Conservation (phyloP, 2,329 filamentous ascomycete genomes). For the Lasiodiplodia sp. region DNA sequence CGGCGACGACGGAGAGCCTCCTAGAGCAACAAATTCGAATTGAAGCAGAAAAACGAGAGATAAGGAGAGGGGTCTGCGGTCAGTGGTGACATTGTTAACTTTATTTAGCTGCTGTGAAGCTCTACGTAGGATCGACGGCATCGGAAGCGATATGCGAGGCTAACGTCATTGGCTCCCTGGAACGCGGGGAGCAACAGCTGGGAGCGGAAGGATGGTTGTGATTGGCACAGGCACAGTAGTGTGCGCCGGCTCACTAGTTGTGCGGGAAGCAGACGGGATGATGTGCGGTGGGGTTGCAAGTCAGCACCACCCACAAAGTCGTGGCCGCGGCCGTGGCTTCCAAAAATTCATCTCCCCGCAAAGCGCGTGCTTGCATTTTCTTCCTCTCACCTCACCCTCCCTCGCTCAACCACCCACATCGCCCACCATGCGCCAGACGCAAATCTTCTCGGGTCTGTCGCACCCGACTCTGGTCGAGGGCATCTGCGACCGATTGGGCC, state of each 20-base stretch:
- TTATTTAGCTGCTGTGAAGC: not conserved
- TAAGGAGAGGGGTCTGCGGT: not conserved
- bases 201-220: not conserved
- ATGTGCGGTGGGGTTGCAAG: not conserved
- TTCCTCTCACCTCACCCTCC: conserved; percentile 3
- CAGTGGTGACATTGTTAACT: not conserved
- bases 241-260: not conserved
- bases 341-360: conserved; percentile 28
- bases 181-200: not conserved
- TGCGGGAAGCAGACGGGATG: not conserved
- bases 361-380: not conserved
- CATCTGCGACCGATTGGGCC: conserved; percentile 71
- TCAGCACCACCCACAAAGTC: not conserved
- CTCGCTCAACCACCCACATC: conserved; percentile 2
- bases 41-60: not conserved
- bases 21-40: not conserved
- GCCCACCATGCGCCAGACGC: conserved; percentile 66
- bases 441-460: conserved; percentile 72
- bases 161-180: not conserved
- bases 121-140: conserved; percentile 1
- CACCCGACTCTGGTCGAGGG: conserved; percentile 69
- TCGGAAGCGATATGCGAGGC: not conserved
- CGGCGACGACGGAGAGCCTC: not conserved
- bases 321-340: conserved; percentile 15
- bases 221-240: not conserved